phyloP scores from a whole-genome alignment of 2,329 filamentous ascomycete genomes.

The Davidsoniella australis region DNA sequence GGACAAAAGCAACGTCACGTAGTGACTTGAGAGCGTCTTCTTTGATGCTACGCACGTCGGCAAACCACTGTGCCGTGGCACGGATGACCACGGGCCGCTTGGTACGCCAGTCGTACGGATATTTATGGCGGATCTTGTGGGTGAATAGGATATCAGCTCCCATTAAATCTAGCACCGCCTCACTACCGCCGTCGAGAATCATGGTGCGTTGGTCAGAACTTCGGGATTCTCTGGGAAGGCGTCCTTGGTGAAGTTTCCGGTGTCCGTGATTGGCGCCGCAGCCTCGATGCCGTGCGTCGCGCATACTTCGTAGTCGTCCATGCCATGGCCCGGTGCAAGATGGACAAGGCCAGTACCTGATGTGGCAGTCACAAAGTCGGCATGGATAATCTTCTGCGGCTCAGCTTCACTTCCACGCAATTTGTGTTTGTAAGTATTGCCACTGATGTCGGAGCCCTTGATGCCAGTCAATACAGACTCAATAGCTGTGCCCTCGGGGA shows the following conservation, averaged over 20 bases:
- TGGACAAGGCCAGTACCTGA: slow-evolving; percentile 96
- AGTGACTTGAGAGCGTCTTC: slow-evolving; percentile 53
- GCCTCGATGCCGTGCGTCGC: slow-evolving; percentile 51
- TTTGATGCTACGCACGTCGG: slow-evolving; percentile 75
- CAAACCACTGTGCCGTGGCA: slow-evolving; percentile 96
- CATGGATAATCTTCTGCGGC: slow-evolving; percentile 57
- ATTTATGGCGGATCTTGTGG: slow-evolving; percentile 71
- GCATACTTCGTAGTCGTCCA: slow-evolving; percentile 87
- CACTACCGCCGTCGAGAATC: slow-evolving; percentile 53
- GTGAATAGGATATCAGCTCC: slow-evolving; percentile 46
- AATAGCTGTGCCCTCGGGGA: slow-evolving; percentile 27
- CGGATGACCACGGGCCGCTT: slow-evolving; percentile 82
- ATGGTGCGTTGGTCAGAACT: slow-evolving; percentile 46
- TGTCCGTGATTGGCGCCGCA: slow-evolving; percentile 67
- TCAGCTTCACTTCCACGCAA: slow-evolving; percentile 42
- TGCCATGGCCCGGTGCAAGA: slow-evolving; percentile 82
- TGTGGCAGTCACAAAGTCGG: slow-evolving; percentile 72
- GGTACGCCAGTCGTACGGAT: slow-evolving; percentile 94
- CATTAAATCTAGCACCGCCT: slow-evolving; percentile 53
- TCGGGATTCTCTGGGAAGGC: slow-evolving; percentile 56
- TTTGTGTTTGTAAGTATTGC: slow-evolving; percentile 51
- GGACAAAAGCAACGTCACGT: slow-evolving; percentile 59
- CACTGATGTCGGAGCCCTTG: slow-evolving; percentile 46
- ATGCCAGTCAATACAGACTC: slow-evolving; percentile 39
- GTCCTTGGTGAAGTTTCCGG: slow-evolving; percentile 63